Percentiles rank a stretch among this genome's conserved stretches.
These are phyloP conservation scores for Mycena rosella DNA, from an alignment of 768 basidiomycete genomes.

Conservation along the genomic window DNA sequence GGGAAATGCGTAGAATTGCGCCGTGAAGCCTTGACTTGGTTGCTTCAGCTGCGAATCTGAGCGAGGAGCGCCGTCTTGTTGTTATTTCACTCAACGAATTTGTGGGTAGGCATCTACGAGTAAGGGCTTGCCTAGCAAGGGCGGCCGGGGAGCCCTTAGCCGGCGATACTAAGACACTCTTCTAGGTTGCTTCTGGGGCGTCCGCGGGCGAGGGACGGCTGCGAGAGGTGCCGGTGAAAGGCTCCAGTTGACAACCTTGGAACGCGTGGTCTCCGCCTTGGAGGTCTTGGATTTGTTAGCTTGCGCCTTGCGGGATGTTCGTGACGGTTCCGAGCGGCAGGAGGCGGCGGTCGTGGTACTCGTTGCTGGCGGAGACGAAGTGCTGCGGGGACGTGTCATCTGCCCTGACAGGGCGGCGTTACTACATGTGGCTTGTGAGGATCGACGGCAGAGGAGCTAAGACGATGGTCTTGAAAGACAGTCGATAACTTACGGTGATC, in stretches of 20 bases:
- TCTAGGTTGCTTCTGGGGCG: too few relatives aligned
- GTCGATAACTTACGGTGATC: too few relatives aligned
- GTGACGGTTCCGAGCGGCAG: constrained; percentile 18
- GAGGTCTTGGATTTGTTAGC: not conserved
- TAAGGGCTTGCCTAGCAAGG: not conserved
- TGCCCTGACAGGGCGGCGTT: not conserved
- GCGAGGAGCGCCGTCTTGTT: constrained; percentile 10
- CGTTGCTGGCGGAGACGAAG: constrained; percentile 10
- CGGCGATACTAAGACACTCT: too few relatives aligned
- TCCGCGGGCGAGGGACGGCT: not conserved
- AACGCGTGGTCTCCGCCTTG: not conserved
- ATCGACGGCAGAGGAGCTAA: constrained; percentile 26
- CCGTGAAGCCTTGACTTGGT: constrained; percentile 6
- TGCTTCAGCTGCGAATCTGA: constrained; percentile 4
- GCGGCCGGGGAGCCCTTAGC: too few relatives aligned
- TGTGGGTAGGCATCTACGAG: constrained; percentile 4
- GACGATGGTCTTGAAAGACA: too few relatives aligned
- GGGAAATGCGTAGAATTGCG: constrained; percentile 9
- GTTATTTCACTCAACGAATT: not conserved
- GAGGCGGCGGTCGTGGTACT: constrained; percentile 22
- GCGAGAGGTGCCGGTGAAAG: not conserved
- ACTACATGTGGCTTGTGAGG: constrained; percentile 1
- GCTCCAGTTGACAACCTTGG: constrained; percentile 2
- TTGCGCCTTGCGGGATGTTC: not conserved
- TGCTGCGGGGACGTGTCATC: not conserved